Evolutionary conservation across 495 filamentous ascomycete genomes (phyloP).

Genomic region (Rostrohypoxylon terebratum): DNA sequence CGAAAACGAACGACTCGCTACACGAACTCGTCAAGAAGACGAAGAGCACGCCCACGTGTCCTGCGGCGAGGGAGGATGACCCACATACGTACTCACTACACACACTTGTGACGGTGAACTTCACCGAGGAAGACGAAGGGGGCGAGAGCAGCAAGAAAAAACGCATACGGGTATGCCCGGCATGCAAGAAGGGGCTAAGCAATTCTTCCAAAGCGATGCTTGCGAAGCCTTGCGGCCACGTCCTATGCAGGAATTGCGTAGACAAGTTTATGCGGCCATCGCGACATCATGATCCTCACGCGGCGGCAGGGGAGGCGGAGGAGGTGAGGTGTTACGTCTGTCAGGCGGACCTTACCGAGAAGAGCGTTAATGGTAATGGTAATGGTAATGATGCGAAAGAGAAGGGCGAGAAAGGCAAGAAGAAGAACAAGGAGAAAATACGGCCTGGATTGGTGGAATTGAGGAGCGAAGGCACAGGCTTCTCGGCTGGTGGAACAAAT

Average conservation of each 20-base stretch:
- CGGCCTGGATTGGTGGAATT: conserved; percentile 85
- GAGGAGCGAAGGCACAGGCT: conserved; percentile 90
- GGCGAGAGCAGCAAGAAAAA: conserved; percentile 54
- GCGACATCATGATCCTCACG: conserved; percentile 72
- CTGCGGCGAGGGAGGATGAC: conserved; percentile 74
- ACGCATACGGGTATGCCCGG: conserved; percentile 78
- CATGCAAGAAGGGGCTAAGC: conserved; percentile 84
- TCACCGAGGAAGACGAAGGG: conserved; percentile 77
- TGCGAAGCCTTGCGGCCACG: conserved; percentile 93
- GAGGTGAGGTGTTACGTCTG: conserved; percentile 87
- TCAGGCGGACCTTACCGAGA: conserved; percentile 75
- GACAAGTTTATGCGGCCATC: conserved; percentile 83
- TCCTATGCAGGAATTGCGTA: conserved; percentile 89
- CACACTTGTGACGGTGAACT: conserved; percentile 80
- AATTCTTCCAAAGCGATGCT: conserved; percentile 88
- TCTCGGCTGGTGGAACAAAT: conserved; percentile 85
- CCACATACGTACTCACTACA: conserved; percentile 87
- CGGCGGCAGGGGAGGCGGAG: conserved; percentile 63
- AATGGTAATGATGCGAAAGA: conserved; percentile 35
- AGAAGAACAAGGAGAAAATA: conserved; percentile 67
- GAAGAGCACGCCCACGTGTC: conserved; percentile 83
- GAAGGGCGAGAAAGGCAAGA: conserved; percentile 64
- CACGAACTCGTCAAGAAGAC: conserved; percentile 70
- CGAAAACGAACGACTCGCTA: conserved; percentile 60
- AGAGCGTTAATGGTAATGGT: conserved; percentile 25